A percentile compares a stretch with the other conserved stretches of the same genome.
Conservation (phyloP, 2,329 filamentous ascomycete genomes). For the Bipolaris gigantea region DNA sequence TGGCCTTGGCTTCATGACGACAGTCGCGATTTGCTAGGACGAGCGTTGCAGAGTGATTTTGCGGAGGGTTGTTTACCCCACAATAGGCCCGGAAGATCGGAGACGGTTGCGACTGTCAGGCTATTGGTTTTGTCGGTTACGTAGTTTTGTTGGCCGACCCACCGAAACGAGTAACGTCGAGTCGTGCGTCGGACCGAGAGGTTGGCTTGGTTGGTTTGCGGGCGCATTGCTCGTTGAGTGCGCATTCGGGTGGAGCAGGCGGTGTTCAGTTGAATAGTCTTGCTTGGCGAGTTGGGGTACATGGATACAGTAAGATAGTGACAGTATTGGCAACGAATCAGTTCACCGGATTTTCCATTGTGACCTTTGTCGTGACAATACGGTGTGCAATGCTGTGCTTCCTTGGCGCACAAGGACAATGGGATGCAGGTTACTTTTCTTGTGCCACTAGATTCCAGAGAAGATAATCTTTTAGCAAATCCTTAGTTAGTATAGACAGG, state of each 20-base stretch:
- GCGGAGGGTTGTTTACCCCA: constrained; percentile 1
- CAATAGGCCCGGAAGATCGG: constrained; percentile 5
- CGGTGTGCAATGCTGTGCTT: constrained; percentile 47
- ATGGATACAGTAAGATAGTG: too few species aligned
- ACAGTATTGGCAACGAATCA: constrained; percentile 37
- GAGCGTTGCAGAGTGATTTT: not conserved
- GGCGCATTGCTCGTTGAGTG: not conserved
- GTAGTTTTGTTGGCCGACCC: not conserved
- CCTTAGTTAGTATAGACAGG: constrained; percentile 46
- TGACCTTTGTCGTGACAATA: too few species aligned
- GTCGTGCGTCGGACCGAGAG: not conserved
- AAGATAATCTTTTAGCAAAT: constrained; percentile 43
- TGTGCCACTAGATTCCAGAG: constrained; percentile 48
- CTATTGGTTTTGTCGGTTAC: not conserved
- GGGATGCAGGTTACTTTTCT: constrained; percentile 39
- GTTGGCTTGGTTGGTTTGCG: not conserved
- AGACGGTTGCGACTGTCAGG: not conserved
- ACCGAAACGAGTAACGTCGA: constrained; percentile 5
- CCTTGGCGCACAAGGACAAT: constrained; percentile 46
- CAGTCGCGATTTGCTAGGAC: not conserved
- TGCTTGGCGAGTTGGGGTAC: constrained; percentile 16
- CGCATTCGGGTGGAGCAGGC: not conserved
- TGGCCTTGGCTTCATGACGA: constrained; percentile 5
- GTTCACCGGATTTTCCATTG: constrained; percentile 19
- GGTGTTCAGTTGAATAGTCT: not conserved